These are phyloP conservation scores for Ogataea minuta DNA, from an alignment of 805 yeast genomes.

Conservation along the genomic window DNA sequence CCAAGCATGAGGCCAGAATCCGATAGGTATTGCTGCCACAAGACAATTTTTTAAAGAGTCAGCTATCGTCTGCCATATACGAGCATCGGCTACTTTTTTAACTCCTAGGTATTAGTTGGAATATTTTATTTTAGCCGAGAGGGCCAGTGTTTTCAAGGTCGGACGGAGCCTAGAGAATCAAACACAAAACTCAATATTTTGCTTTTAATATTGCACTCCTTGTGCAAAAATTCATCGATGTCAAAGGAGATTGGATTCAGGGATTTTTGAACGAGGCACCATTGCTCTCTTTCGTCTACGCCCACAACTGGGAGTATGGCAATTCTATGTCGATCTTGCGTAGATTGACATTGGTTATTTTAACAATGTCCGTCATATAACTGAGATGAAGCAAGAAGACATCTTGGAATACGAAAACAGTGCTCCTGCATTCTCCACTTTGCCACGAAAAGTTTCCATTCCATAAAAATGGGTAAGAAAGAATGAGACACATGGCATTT, in stretches of 20 bases:
- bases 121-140: too few species aligned
- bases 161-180: too few species aligned
- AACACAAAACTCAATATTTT: too few species aligned
- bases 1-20: too few species aligned
- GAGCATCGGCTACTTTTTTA: too few species aligned
- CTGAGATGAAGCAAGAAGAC: conserved; percentile 46
- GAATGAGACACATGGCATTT: conserved; percentile 44
- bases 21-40: too few species aligned
- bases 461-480: conserved; percentile 50
- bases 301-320: conserved; percentile 41
- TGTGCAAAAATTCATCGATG: conserved; percentile 54
- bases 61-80: too few species aligned
- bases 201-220: too few species aligned
- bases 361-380: conserved; percentile 32
- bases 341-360: conserved; percentile 42
- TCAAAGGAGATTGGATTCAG: conserved; percentile 48
- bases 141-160: too few species aligned
- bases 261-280: conserved; percentile 57
- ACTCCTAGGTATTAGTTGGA: too few species aligned
- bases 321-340: conserved; percentile 44
- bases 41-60: too few species aligned
- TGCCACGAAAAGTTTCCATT: conserved; percentile 40
- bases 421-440: too few species aligned
- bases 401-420: conserved; percentile 50
- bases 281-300: conserved; percentile 62